Evolutionary conservation across 164 flowering plant genomes (phyloP).

Genomic region (Kingdonia uniflora): DNA sequence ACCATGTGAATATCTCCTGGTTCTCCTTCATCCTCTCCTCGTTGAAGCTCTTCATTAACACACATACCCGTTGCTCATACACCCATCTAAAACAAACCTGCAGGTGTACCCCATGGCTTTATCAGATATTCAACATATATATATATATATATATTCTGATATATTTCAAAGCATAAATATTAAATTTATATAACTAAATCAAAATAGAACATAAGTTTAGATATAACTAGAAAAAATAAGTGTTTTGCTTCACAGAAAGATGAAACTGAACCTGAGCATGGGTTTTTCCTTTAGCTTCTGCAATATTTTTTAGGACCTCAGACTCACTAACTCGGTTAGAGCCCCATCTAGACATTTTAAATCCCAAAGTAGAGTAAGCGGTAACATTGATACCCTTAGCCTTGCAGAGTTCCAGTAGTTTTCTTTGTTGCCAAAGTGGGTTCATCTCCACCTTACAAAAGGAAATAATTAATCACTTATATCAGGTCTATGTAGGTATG

Average conservation of each 20-base stretch:
- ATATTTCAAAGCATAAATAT: too few relatives aligned
- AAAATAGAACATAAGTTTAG: too few relatives aligned
- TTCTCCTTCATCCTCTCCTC: conserved; percentile 7
- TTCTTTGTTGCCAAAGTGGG: conserved; percentile 6
- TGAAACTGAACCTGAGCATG: conserved; percentile 1
- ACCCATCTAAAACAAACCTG: conserved; percentile 7
- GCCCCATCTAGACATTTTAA: conserved; percentile 1
- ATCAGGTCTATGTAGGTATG: background rate
- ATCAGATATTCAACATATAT: too few relatives aligned
- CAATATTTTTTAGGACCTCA: conserved; percentile 1
- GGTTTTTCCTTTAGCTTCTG: conserved; percentile 6
- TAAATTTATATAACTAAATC: too few relatives aligned
- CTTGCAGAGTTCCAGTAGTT: conserved; percentile 3
- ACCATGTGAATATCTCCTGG: conserved; percentile 5
- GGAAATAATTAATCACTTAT: too few relatives aligned
- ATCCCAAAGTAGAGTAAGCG: conserved; percentile 7
- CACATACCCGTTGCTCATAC: conserved; percentile 5
- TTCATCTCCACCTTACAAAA: conserved; percentile 7
- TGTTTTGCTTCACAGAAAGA: too few relatives aligned
- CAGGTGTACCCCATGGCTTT: background rate
- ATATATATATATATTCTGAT: too few relatives aligned
- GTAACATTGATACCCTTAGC: background rate
- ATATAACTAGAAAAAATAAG: too few relatives aligned
- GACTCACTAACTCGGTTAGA: conserved; percentile 2
- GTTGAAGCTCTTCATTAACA: conserved; percentile 4